Evolutionary conservation across 352 stramenopile genomes (phyloP).

Genomic region (Aphanomyces euteiches): DNA sequence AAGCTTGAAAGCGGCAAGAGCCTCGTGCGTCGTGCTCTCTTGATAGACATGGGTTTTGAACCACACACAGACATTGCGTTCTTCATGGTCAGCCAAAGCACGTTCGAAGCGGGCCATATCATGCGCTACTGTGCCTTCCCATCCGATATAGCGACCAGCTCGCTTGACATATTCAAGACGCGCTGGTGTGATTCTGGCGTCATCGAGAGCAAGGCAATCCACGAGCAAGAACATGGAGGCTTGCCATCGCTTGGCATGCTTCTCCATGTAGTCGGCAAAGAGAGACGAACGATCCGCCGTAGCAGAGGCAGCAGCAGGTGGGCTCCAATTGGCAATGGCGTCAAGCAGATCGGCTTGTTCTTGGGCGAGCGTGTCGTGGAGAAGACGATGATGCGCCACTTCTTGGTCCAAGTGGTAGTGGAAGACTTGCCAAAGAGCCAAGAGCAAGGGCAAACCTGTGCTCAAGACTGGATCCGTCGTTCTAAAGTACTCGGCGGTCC

Average conservation of each 20-base stretch:
- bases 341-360: conserved; percentile 59
- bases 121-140: conserved; percentile 78
- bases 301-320: not conserved
- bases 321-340: conserved; percentile 37
- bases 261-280: conserved; percentile 59
- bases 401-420: conserved; percentile 85
- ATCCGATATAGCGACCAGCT: conserved; percentile 82
- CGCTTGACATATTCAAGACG: conserved; percentile 56
- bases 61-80: conserved; percentile 74
- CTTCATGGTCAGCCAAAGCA: conserved; percentile 48
- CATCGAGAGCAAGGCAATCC: conserved; percentile 58
- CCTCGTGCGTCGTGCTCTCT: conserved; percentile 32
- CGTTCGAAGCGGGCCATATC: conserved; percentile 67
- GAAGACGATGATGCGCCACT: conserved; percentile 47
- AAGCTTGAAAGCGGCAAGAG: conserved; percentile 49
- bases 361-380: conserved; percentile 52
- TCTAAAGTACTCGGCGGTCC: conserved; percentile 43
- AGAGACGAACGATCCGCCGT: not conserved
- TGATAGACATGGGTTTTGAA: conserved; percentile 42
- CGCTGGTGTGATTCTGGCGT: conserved; percentile 54
- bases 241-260: conserved; percentile 78
- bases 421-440: conserved; percentile 75
- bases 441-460: conserved; percentile 67
- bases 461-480: conserved; percentile 39
- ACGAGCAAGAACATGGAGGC: conserved; percentile 73